Percentiles rank a stretch among this genome's conserved stretches.
Evolutionary conservation across 2,329 filamentous ascomycete species (phyloP).

Genomic region (Knufia petricola): DNA sequence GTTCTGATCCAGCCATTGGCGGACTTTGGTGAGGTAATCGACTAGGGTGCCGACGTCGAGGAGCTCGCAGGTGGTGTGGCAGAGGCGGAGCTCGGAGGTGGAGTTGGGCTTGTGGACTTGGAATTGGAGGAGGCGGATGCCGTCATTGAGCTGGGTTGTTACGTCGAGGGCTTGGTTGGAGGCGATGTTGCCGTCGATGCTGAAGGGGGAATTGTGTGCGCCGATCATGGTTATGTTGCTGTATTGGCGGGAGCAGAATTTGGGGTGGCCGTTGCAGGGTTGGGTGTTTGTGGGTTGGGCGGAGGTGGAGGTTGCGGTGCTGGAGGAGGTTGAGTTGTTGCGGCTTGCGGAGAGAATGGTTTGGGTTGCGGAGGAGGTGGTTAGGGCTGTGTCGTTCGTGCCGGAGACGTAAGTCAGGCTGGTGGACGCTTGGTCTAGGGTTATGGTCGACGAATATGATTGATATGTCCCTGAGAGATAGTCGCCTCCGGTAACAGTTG

Average conservation of each 20-base stretch:
- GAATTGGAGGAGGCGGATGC: constrained; percentile 52
- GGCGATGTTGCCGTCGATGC: constrained; percentile 58
- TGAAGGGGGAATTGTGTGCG: constrained; percentile 75
- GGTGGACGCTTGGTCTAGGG: neutral
- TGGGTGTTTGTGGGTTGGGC: constrained; percentile 56
- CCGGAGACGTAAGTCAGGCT: too few species aligned
- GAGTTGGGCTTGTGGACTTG: constrained; percentile 48
- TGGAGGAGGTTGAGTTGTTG: constrained; percentile 35
- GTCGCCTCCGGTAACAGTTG: constrained; percentile 18
- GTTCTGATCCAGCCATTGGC: constrained; percentile 61
- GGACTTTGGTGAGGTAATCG: constrained; percentile 60
- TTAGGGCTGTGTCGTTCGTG: constrained; percentile 21
- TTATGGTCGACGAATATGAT: neutral
- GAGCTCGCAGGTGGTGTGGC: constrained; percentile 74
- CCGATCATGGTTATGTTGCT: constrained; percentile 71
- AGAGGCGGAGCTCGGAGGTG: constrained; percentile 55
- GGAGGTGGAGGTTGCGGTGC: constrained; percentile 35
- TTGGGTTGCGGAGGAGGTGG: constrained; percentile 28
- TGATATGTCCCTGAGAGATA: constrained; percentile 15
- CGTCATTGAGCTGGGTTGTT: constrained; percentile 65
- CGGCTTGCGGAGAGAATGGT: constrained; percentile 33
- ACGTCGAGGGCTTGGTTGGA: constrained; percentile 66
- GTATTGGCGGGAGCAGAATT: constrained; percentile 68
- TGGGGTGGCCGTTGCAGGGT: constrained; percentile 68
- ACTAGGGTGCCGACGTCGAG: constrained; percentile 72